Evolutionary conservation across 768 basidiomycete species (phyloP).

Genomic region (Podaxis pistillaris): DNA sequence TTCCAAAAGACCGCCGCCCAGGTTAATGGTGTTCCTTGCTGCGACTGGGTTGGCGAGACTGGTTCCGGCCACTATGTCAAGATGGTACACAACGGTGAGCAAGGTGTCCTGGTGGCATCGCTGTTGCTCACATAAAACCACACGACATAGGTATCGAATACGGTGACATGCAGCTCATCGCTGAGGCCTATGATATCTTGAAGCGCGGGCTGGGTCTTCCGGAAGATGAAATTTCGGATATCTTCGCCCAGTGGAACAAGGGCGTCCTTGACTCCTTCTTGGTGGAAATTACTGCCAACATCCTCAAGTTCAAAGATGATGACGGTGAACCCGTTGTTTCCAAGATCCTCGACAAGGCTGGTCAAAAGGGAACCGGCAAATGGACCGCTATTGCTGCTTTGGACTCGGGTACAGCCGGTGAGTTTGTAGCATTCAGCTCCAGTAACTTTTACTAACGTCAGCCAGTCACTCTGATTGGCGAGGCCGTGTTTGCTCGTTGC

Average conservation of each 20-base stretch:
- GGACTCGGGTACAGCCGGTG: conserved; percentile 86
- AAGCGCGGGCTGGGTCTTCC: conserved; percentile 88
- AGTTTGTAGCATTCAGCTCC: conserved; percentile 23
- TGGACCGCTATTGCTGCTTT: conserved; percentile 99
- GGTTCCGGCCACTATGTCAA: conserved; percentile 99
- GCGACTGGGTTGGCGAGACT: conserved; percentile 98
- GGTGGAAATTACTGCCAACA: conserved; percentile 96
- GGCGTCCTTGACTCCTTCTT: conserved; percentile 99
- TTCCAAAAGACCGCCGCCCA: conserved; percentile 99
- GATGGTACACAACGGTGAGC: conserved; percentile 95
- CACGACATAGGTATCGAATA: conserved; percentile 86
- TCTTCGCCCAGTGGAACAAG: conserved; percentile 95
- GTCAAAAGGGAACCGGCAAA: conserved; percentile 99
- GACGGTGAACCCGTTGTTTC: conserved; percentile 88
- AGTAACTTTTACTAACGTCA: conserved; percentile 12
- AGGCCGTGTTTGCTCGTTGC: conserved; percentile 99
- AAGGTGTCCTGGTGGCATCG: conserved; percentile 10
- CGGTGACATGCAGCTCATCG: conserved; percentile 99
- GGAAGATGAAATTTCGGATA: conserved; percentile 90
- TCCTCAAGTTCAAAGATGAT: conserved; percentile 95
- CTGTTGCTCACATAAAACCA: conserved; percentile 13
- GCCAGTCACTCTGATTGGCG: conserved; percentile 95
- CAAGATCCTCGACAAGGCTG: conserved; percentile 95
- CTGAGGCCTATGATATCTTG: conserved; percentile 98
- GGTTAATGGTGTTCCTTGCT: conserved; percentile 93